A percentile compares a stretch with the other conserved stretches of the same genome.
Evolutionary conservation across 768 basidiomycete species (phyloP).

Genomic region (Pleurotus djamor): DNA sequence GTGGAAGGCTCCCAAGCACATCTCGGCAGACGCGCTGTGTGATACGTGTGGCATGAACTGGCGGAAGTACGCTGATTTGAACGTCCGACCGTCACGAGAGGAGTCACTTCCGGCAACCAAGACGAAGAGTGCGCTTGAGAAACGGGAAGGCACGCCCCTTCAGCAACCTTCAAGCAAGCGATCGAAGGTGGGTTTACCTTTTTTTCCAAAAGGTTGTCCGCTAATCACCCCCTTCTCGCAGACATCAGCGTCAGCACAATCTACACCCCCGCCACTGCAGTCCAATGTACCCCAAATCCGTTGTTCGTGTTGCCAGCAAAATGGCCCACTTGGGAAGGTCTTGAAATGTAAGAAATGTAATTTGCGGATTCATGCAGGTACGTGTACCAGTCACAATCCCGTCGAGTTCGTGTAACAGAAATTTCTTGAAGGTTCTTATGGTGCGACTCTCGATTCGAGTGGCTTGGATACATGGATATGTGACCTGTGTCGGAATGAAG

Average conservation of each 20-base stretch:
- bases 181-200: conserved; percentile 34
- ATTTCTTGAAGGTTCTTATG: conserved; percentile 52
- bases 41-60: conserved; percentile 85
- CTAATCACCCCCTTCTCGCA: conserved; percentile 16
- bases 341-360: conserved; percentile 81
- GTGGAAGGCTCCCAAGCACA: conserved; percentile 93
- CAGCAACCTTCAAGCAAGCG: conserved; percentile 43
- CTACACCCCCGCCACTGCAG: conserved; percentile 63
- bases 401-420: conserved; percentile 1
- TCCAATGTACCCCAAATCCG: conserved; percentile 58
- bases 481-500: conserved; percentile 85
- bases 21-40: conserved; percentile 77
- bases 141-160: conserved; percentile 61
- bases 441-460: conserved; percentile 62
- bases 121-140: conserved; percentile 44
- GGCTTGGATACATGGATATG: conserved; percentile 79
- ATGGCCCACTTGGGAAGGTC: conserved; percentile 74
- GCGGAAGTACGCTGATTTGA: conserved; percentile 92
- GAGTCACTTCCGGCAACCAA: conserved; percentile 56
- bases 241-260: conserved; percentile 48
- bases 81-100: conserved; percentile 69
- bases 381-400: conserved; percentile 11
- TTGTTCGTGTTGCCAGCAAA: conserved; percentile 74
- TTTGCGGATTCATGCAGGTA: conserved; percentile 80
- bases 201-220: background rate